Conservation (phyloP, 441 rosid species). For the Erysimum pusillum region DNA sequence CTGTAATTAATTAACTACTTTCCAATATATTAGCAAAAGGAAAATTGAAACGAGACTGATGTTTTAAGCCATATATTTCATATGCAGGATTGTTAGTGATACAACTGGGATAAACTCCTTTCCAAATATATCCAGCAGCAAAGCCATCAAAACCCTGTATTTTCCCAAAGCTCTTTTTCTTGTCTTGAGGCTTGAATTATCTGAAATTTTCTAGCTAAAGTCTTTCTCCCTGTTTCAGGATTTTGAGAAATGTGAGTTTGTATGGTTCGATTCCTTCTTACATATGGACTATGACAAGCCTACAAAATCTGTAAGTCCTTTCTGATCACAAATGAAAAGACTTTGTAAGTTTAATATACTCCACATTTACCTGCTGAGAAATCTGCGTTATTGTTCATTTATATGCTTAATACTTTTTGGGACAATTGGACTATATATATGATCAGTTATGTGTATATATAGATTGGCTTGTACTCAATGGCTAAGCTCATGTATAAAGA, state of each 20-base stretch:
- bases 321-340: background rate
- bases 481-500: background rate
- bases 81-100: slow-evolving; percentile 37
- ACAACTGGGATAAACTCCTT: slow-evolving; percentile 31
- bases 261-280: slow-evolving; percentile 39
- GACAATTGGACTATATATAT: no score
- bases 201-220: background rate
- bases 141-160: slow-evolving; percentile 5
- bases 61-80: no score
- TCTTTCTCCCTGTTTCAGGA: slow-evolving; percentile 2
- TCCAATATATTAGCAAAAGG: background rate
- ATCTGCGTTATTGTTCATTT: background rate
- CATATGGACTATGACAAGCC: slow-evolving; percentile 18
- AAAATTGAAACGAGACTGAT: no score
- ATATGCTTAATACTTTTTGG: no score
- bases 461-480: background rate
- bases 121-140: slow-evolving; percentile 38
- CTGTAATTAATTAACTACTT: slow-evolving; percentile 16
- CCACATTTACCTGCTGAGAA: background rate
- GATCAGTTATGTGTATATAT: no score
- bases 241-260: slow-evolving; percentile 40
- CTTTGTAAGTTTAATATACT: slow-evolving; percentile 21
- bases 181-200: background rate
- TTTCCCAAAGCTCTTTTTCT: background rate
- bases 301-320: slow-evolving; percentile 29